Percentiles rank a stretch among this genome's conserved stretches.
Conservation (phyloP, 371 early-diverging fungal genomes). For the Amoeboradix gromovi region DNA sequence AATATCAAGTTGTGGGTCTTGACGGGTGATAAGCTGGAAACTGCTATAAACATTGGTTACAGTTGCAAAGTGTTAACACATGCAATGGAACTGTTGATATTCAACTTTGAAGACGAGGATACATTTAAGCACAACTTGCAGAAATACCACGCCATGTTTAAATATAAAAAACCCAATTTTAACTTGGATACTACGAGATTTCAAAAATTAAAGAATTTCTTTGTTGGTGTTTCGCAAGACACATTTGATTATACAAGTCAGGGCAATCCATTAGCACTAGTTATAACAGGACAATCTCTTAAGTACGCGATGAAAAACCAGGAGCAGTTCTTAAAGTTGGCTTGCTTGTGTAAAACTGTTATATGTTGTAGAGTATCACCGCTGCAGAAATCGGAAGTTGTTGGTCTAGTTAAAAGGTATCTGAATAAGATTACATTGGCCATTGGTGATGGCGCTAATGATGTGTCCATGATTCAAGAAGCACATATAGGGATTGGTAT, state of each 20-base stretch:
- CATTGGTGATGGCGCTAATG: conserved; percentile 98
- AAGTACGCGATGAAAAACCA: conserved; percentile 32
- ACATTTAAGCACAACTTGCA: too few species aligned
- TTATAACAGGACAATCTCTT: neutral
- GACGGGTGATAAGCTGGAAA: conserved; percentile 98
- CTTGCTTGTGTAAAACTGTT: conserved; percentile 51
- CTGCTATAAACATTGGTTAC: conserved; percentile 89
- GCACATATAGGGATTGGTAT: conserved; percentile 95
- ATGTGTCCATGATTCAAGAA: conserved; percentile 95
- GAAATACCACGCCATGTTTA: neutral
- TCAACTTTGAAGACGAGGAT: conserved; percentile 8
- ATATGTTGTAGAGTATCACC: conserved; percentile 95
- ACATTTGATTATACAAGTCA: neutral
- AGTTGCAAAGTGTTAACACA: conserved; percentile 69
- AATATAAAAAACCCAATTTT: conserved; percentile 7
- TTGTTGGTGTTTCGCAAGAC: too few species aligned
- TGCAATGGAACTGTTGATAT: conserved; percentile 3
- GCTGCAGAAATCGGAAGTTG: conserved; percentile 93
- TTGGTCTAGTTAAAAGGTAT: conserved; percentile 43
- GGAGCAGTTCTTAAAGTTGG: conserved; percentile 50
- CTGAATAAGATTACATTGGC: conserved; percentile 52
- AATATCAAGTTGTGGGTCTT: conserved; percentile 97
- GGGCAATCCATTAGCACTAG: neutral
- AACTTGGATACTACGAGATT: conserved; percentile 16
- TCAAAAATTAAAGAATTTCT: too few species aligned